phyloP scores from a whole-genome alignment of 139 green algal species.

The Chlamydomonas incerta region DNA sequence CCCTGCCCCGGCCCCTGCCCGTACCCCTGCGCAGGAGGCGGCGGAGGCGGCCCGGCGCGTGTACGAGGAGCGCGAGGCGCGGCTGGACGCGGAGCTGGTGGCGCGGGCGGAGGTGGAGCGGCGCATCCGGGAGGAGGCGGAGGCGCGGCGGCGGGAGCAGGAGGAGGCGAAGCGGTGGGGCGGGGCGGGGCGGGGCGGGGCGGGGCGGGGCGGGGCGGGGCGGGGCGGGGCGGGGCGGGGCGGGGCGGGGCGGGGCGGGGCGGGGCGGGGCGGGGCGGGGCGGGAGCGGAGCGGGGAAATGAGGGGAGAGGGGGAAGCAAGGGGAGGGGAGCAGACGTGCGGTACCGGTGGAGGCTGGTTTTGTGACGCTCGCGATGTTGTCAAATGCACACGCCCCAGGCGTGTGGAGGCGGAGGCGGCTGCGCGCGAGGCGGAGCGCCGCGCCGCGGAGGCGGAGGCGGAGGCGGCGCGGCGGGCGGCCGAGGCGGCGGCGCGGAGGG shows the following conservation, averaged over 20 bases:
- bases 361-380: not conserved
- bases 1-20: no score
- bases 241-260: slow-evolving; percentile 33
- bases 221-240: not conserved
- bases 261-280: not conserved
- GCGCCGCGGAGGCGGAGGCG: not conserved
- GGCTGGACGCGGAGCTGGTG: slow-evolving; percentile 51
- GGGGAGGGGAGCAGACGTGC: not conserved
- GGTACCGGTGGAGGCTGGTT: not conserved
- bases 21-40: slow-evolving; percentile 34
- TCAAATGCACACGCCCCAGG: no score
- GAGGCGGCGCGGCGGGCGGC: slow-evolving; percentile 13
- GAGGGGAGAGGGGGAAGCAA: no score
- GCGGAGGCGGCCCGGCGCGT: slow-evolving; percentile 24
- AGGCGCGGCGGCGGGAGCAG: slow-evolving; percentile 36
- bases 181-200: not conserved
- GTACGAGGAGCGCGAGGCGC: slow-evolving; percentile 49
- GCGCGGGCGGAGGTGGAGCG: slow-evolving; percentile 39
- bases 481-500: not conserved
- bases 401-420: slow-evolving; percentile 17
- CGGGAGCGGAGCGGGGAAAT: no score
- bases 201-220: not conserved
- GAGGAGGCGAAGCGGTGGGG: slow-evolving; percentile 37
- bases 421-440: not conserved
- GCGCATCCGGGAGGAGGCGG: slow-evolving; percentile 45